A percentile compares a stretch with the other conserved stretches of the same genome.
These are phyloP conservation scores for Oryza rufipogon DNA, from an alignment of 176 grass and related monocot genomes.

Conservation along the genomic window DNA sequence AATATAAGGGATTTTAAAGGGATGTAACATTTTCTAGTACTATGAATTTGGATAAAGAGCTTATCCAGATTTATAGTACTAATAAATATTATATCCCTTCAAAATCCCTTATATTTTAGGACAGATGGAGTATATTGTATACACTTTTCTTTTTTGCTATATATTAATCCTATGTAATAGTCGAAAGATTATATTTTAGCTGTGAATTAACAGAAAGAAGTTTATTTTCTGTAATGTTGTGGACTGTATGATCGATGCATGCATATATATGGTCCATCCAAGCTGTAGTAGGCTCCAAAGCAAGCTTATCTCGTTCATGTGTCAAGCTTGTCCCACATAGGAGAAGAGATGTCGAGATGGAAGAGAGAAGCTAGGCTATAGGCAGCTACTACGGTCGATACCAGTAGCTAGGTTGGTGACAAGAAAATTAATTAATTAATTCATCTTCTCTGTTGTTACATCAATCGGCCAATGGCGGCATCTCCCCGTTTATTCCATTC, in stretches of 20 bases:
- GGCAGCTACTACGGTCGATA: constrained; percentile 18
- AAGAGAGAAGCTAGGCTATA: constrained; percentile 57
- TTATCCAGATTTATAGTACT: too few relatives aligned
- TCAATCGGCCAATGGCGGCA: constrained; percentile 53
- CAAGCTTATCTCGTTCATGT: constrained; percentile 40
- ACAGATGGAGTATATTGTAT: too few relatives aligned
- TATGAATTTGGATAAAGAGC: too few relatives aligned
- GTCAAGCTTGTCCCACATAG: constrained; percentile 45
- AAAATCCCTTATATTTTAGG: too few relatives aligned
- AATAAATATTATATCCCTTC: too few relatives aligned
- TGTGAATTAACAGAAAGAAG: constrained; percentile 3
- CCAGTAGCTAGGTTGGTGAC: constrained; percentile 29
- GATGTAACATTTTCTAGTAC: too few relatives aligned
- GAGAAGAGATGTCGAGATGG: constrained; percentile 16
- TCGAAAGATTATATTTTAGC: neutral
- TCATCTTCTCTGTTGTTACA: constrained; percentile 40
- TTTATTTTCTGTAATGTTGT: neutral
- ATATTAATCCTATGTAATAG: neutral
- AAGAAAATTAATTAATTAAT: constrained; percentile 28
- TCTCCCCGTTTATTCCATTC: constrained; percentile 79
- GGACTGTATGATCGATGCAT: neutral
- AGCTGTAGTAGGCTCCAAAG: neutral
- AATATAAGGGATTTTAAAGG: too few relatives aligned
- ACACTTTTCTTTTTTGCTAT: too few relatives aligned
- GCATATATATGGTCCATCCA: constrained; percentile 30